Percentiles rank a stretch among this genome's conserved stretches.
phyloP scores from a whole-genome alignment of 257 asterid species.

The Echium plantagineum region DNA sequence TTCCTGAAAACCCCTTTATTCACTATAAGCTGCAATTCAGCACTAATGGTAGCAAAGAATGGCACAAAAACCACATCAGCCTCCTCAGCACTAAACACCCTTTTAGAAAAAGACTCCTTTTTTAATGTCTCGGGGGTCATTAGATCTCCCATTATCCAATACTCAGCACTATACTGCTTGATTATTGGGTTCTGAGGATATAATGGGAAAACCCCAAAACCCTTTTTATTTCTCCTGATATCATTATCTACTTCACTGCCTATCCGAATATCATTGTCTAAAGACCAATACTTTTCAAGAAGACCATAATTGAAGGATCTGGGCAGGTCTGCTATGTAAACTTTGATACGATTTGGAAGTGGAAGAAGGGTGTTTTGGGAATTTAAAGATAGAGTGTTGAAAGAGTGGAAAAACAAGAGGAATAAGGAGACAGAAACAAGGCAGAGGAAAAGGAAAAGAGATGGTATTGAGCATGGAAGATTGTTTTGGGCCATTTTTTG shows the following conservation, averaged over 20 bases:
- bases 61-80: conserved; percentile 94
- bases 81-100: conserved; percentile 43
- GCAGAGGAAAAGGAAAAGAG: conserved; percentile 38
- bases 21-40: conserved; percentile 68
- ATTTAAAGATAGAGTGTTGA: conserved; percentile 16
- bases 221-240: conserved; percentile 33
- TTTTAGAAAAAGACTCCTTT: conserved; percentile 48
- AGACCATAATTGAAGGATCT: conserved; percentile 56
- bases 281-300: conserved; percentile 61
- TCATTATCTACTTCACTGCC: conserved; percentile 89
- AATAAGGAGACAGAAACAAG: conserved; percentile 28
- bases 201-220: conserved; percentile 28
- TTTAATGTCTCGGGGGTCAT: conserved; percentile 36
- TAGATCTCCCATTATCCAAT: conserved; percentile 88
- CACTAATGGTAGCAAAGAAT: conserved; percentile 30
- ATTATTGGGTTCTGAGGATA: conserved; percentile 82
- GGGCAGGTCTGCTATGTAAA: conserved; percentile 62
- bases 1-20: conserved; percentile 81
- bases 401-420: conserved; percentile 17
- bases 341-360: conserved; percentile 35
- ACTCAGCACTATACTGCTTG: conserved; percentile 94
- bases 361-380: conserved; percentile 14
- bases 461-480: conserved; percentile 23
- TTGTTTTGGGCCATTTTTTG: neutral
- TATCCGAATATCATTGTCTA: conserved; percentile 47